phyloP scores from a whole-genome alignment of 1,284 basidiomycete species.

The Pascua sp. region DNA sequence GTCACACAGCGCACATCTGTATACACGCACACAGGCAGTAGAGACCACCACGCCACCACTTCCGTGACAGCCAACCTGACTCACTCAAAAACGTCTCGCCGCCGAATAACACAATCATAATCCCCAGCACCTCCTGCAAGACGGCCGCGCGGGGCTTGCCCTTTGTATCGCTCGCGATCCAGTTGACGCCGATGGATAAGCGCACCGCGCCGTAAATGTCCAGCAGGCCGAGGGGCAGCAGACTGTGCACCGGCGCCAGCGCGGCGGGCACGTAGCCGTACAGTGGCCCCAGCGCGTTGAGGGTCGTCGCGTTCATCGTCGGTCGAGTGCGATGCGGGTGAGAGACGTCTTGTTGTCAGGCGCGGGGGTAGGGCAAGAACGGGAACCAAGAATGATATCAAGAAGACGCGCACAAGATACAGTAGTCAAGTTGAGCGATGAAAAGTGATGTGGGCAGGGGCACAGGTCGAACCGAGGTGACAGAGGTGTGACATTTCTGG shows the following conservation, averaged over 20 bases:
- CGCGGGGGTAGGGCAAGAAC: no score
- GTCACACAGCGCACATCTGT: no score
- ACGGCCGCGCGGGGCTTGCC: constrained; percentile 25
- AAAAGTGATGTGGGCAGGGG: no score
- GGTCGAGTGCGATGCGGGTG: not conserved
- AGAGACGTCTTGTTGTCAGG: not conserved
- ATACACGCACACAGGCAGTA: no score
- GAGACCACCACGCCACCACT: not conserved
- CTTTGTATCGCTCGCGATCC: constrained; percentile 28
- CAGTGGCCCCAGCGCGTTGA: constrained; percentile 11
- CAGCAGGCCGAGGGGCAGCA: constrained; percentile 37
- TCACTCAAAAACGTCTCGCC: constrained; percentile 48
- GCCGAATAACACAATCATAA: constrained; percentile 47
- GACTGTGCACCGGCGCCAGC: constrained; percentile 33
- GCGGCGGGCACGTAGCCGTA: constrained; percentile 23
- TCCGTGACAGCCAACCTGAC: constrained; percentile 5
- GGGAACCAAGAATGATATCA: no score
- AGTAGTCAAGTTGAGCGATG: no score
- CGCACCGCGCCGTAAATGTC: constrained; percentile 45
- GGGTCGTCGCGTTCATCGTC: not conserved
- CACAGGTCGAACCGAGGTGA: no score
- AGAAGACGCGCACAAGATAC: no score
- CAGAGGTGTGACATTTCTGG: no score
- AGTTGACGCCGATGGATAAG: constrained; percentile 40
- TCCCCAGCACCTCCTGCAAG: constrained; percentile 42